These are phyloP conservation scores for Penicillium malachiteum DNA, from an alignment of 495 filamentous ascomycete species.

Conservation along the genomic window DNA sequence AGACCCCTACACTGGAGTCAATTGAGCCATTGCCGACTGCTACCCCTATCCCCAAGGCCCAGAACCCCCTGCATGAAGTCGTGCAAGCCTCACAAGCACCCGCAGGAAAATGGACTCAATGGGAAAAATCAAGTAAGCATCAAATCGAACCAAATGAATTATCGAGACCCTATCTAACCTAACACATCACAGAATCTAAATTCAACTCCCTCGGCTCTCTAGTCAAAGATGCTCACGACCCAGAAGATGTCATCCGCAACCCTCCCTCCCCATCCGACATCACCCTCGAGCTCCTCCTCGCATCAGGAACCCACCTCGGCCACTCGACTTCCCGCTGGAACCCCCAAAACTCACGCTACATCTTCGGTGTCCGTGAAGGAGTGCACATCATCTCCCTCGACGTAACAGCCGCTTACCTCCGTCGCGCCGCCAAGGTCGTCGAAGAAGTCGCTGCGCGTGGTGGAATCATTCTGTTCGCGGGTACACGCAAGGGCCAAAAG, in stretches of 20 bases:
- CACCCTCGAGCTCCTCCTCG: slow-evolving; percentile 88
- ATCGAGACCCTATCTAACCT: background rate
- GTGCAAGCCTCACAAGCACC: slow-evolving; percentile 6
- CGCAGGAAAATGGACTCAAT: background rate
- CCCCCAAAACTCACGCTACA: slow-evolving; percentile 90
- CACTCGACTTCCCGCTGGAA: slow-evolving; percentile 94
- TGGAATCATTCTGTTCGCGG: slow-evolving; percentile 87
- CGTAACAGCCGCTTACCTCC: slow-evolving; percentile 78
- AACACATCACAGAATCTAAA: slow-evolving; percentile 23
- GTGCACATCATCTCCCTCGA: slow-evolving; percentile 95
- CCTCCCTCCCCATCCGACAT: slow-evolving; percentile 77
- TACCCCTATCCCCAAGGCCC: slow-evolving; percentile 15
- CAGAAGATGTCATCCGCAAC: slow-evolving; percentile 61
- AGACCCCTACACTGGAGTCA: slow-evolving; percentile 14
- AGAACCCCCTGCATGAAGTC: background rate
- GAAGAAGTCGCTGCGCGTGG: slow-evolving; percentile 79
- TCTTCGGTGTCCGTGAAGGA: slow-evolving; percentile 84
- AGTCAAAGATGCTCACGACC: slow-evolving; percentile 53
- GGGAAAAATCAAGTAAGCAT: slow-evolving; percentile 3
- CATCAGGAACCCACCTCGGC: slow-evolving; percentile 86
- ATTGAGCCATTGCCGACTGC: slow-evolving; percentile 4
- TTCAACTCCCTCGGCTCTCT: slow-evolving; percentile 34
- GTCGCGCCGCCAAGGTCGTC: slow-evolving; percentile 86
- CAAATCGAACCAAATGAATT: background rate
- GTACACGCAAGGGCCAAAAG: slow-evolving; percentile 77